These are phyloP conservation scores for Plasmodium coatneyi DNA, from an alignment of 169 alveolate genomes.

Conservation along the genomic window DNA sequence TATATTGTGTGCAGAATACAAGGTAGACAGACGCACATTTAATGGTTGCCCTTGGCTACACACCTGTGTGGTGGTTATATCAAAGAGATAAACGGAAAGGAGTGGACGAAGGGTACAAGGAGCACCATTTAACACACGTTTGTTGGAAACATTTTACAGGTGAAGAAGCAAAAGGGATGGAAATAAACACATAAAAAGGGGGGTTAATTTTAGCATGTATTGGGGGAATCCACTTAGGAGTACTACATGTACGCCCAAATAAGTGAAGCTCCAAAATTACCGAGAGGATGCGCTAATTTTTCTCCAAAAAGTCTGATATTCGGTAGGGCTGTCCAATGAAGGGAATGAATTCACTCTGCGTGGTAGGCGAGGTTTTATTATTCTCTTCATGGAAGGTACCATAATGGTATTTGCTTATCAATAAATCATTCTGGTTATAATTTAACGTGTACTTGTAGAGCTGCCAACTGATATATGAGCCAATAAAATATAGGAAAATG, in stretches of 20 bases:
- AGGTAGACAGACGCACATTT: background rate
- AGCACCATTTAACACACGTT: background rate
- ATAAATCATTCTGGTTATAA: conserved; percentile 47
- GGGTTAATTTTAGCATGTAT: background rate
- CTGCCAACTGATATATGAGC: conserved; percentile 73
- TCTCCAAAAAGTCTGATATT: conserved; percentile 67
- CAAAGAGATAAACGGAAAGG: background rate
- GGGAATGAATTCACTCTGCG: conserved; percentile 66
- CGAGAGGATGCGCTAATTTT: background rate
- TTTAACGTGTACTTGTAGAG: conserved; percentile 63
- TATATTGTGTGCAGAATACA: background rate
- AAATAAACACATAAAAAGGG: background rate
- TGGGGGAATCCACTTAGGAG: background rate
- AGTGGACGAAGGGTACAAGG: background rate
- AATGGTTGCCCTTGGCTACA: background rate
- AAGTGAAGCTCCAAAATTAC: background rate
- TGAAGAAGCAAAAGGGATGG: background rate
- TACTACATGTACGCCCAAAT: background rate
- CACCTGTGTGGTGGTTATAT: background rate
- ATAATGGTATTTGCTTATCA: conserved; percentile 47
- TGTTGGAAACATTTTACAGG: background rate
- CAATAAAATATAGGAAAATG: conserved; percentile 50
- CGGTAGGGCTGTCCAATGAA: conserved; percentile 72
- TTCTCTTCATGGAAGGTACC: conserved; percentile 73
- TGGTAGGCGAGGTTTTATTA: conserved; percentile 38